Base-by-base conservation (phyloP, 2,329 filamentous ascomycete species). In the Diaporthe australafricana region DNA sequence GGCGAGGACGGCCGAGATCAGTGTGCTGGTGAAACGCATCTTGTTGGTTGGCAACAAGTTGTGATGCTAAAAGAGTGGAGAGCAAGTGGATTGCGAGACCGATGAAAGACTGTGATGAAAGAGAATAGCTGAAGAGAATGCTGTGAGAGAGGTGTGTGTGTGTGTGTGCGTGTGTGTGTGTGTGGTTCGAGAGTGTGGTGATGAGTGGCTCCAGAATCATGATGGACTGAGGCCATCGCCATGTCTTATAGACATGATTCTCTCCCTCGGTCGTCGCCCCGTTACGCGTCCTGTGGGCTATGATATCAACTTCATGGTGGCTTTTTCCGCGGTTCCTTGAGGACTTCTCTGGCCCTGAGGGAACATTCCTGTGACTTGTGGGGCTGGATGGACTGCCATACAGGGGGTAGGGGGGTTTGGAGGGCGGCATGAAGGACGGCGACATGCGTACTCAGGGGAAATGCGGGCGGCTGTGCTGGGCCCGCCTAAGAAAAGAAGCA, bases 1-100 rank as follows among this genome's bases (percentile, higher is more conserved):
- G n/a, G 76, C 70, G 3, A 77, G 69, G 6, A 76, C n/a, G 68
- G 76, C 74, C 30, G 75, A 70, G 53, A 75, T 47, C 48, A 78
- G 65, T 56, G 74, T 74, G 45, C 63, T 72, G 52, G 70, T 68
- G 75, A 79, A 78, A 63, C 67, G 76, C 78, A 80, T 80, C 38
- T 71, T 76, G 74, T 25, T 27, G 67, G 20, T 20, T 12, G 20
- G 8, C 9, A 25, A 55, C 6, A 35, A 35, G 6, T 8, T 30
- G 11, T 7, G 52, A 35, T 55, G 52, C 52, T 55, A 35, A 55
- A n/a, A 17, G 52, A 35, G n/a, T 55, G 30, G 9, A 55, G 52
- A 55, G 52, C 27, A 30, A 55, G 27, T 55, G 52, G 27, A 16
- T 55, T 55, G 27, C 32, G 52, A 32, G 25, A 30, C 27, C 48